These are phyloP conservation scores for Lyophyllum shimeji DNA, from an alignment of 768 basidiomycete genomes.

Conservation along the genomic window DNA sequence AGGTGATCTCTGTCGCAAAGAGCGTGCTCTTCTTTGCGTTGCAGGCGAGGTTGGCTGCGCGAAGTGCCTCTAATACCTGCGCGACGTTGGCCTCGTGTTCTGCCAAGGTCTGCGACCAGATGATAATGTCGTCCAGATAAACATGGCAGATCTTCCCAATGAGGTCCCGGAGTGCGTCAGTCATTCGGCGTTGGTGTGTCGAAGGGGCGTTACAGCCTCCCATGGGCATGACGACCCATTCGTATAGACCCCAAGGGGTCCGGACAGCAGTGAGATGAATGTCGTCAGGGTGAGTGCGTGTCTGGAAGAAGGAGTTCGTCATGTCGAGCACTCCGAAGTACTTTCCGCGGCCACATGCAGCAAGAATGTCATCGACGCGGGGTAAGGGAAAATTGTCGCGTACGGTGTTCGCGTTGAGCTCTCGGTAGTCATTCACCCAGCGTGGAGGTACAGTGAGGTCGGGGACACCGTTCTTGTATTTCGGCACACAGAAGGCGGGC, in stretches of 20 bases:
- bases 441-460: neutral
- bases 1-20: conserved; percentile 19
- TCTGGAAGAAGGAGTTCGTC: conserved; percentile 26
- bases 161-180: conserved; percentile 24
- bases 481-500: conserved; percentile 4
- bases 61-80: conserved; percentile 21
- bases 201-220: conserved; percentile 33
- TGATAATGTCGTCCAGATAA: conserved; percentile 46
- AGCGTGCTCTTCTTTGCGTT: neutral
- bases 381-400: conserved; percentile 1
- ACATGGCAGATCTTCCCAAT: conserved; percentile 43
- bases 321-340: neutral
- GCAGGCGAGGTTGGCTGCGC: neutral
- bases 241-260: conserved; percentile 42
- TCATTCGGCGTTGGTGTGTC: conserved; percentile 34
- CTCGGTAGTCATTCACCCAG: conserved; percentile 29
- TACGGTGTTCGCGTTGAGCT: conserved; percentile 23
- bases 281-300: conserved; percentile 25
- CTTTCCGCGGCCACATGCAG: neutral
- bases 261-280: conserved; percentile 31
- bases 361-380: neutral
- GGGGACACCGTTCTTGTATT: neutral
- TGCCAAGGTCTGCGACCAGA: conserved; percentile 37
- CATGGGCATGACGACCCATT: conserved; percentile 39
- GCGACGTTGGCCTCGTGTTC: conserved; percentile 29